Conservation (phyloP, 1,284 basidiomycete species). For the Sutorius eximius region DNA sequence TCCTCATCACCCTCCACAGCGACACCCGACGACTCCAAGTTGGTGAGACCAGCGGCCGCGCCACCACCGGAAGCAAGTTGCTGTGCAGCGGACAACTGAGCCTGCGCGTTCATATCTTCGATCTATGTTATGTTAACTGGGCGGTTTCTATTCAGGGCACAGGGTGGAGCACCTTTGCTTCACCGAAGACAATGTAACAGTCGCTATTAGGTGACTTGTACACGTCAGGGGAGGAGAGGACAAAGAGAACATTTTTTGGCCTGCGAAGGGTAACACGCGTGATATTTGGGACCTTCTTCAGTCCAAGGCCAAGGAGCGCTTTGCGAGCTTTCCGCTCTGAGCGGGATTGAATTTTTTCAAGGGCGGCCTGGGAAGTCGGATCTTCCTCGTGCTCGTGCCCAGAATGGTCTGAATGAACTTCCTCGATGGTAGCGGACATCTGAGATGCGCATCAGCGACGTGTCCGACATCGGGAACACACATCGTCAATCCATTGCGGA, state of each 20-base stretch:
- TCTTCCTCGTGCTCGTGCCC: slow-evolving; percentile 74
- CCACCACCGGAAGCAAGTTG: slow-evolving; percentile 66
- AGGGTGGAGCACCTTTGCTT: slow-evolving; percentile 73
- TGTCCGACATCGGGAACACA: slow-evolving; percentile 37
- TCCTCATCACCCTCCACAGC: slow-evolving; percentile 64
- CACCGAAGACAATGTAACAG: slow-evolving; percentile 98
- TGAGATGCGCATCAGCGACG: slow-evolving; percentile 32
- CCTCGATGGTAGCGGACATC: slow-evolving; percentile 81
- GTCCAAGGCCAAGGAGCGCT: slow-evolving; percentile 81
- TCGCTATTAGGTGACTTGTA: slow-evolving; percentile 98
- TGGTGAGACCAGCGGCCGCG: slow-evolving; percentile 46
- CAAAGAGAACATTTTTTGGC: slow-evolving; percentile 95
- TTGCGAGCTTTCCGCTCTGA: slow-evolving; percentile 92
- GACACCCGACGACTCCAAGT: slow-evolving; percentile 53
- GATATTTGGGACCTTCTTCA: slow-evolving; percentile 92
- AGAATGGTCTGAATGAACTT: slow-evolving; percentile 76
- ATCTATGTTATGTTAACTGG: slow-evolving; percentile 47
- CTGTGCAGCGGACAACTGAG: slow-evolving; percentile 82
- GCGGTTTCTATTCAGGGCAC: neutral
- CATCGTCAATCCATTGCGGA: slow-evolving; percentile 24
- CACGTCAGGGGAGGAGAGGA: slow-evolving; percentile 92
- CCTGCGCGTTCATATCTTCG: slow-evolving; percentile 88
- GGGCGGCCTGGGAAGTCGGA: slow-evolving; percentile 78
- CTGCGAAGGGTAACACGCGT: slow-evolving; percentile 93
- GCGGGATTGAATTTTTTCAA: slow-evolving; percentile 91